Percentiles rank a stretch among this genome's conserved stretches.
Conservation (phyloP, 805 yeast species). For the Candida sanyiensis region DNA sequence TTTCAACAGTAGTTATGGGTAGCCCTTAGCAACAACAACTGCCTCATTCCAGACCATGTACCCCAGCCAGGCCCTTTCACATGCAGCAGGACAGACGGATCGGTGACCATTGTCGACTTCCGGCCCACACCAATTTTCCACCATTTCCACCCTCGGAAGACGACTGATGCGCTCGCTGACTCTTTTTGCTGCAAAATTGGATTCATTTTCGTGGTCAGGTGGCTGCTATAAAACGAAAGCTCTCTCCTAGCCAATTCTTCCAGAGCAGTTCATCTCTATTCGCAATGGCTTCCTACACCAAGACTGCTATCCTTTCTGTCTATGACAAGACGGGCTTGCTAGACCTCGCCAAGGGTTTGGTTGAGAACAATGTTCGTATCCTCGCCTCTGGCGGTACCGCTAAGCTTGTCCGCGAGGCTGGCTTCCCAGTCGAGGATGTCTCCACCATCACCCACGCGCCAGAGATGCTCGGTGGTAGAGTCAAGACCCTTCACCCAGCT, state of each 20-base stretch:
- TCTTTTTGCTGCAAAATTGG: conserved; percentile 13
- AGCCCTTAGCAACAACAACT: no score
- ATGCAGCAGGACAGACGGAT: no score
- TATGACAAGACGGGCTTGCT: conserved; percentile 95
- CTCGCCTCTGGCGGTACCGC: conserved; percentile 99
- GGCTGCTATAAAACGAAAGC: conserved; percentile 1
- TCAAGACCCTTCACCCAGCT: conserved; percentile 97
- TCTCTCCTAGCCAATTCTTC: neutral
- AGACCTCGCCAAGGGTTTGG: conserved; percentile 93
- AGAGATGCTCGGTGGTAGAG: conserved; percentile 98
- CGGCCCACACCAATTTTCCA: neutral
- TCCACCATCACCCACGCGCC: conserved; percentile 96
- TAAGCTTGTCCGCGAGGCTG: conserved; percentile 88
- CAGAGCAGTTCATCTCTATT: neutral
- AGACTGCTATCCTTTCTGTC: conserved; percentile 94
- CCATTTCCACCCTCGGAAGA: neutral
- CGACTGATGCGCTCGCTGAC: conserved; percentile 4
- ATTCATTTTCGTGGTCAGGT: conserved; percentile 4
- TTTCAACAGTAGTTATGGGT: no score
- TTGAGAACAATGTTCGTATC: conserved; percentile 81
- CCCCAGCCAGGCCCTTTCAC: neutral
- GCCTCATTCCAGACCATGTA: neutral
- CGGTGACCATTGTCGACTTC: neutral
- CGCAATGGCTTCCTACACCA: conserved; percentile 37
- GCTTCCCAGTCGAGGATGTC: conserved; percentile 96